Evolutionary conservation across 345 rosid genomes (phyloP).

Genomic region (Alliaria petiolata): DNA sequence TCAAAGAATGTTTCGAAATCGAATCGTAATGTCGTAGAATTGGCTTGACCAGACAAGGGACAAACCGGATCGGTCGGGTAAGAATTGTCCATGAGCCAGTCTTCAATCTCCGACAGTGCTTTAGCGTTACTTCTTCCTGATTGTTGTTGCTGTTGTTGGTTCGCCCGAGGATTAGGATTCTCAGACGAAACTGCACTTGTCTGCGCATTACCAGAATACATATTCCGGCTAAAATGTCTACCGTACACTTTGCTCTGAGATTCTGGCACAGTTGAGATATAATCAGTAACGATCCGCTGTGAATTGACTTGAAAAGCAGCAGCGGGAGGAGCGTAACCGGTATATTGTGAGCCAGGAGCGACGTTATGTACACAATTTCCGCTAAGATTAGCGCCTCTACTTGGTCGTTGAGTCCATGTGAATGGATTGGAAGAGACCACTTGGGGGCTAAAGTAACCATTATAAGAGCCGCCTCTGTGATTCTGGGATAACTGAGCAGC

Average conservation of each 20-base stretch:
- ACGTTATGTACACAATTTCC: background rate
- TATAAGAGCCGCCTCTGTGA: background rate
- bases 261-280: background rate
- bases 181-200: background rate
- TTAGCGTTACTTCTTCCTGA: background rate
- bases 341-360: background rate
- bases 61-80: background rate
- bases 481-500: background rate
- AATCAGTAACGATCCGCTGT: background rate
- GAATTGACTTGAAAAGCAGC: background rate
- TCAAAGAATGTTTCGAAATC: background rate
- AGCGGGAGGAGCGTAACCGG: background rate
- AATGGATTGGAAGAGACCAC: slow-evolving; percentile 22
- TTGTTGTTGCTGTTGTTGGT: background rate
- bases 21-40: background rate
- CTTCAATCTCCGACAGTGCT: slow-evolving; percentile 19
- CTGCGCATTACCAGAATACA: background rate
- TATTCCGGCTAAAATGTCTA: background rate
- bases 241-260: background rate
- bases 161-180: background rate
- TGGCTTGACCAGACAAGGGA: background rate
- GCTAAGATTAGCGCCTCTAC: background rate
- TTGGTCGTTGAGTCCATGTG: background rate
- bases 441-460: slow-evolving; percentile 22
- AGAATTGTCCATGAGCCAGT: slow-evolving; percentile 21